Conservation (phyloP, 179 eudicot species). For the Drosera spatulata region DNA sequence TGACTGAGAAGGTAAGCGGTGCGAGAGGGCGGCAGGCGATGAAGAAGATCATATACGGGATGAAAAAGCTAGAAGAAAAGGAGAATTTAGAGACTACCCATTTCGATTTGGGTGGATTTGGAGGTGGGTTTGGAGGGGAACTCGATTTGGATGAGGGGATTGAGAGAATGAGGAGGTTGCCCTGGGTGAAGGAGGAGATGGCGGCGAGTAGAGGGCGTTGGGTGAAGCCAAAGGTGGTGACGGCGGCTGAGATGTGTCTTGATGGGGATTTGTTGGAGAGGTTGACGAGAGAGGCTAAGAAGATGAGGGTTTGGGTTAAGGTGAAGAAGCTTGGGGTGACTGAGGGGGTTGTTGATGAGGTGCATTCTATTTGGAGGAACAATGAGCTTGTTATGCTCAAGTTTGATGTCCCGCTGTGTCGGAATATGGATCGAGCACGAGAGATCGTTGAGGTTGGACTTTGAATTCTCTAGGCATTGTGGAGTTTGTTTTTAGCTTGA, state of each 20-base stretch:
- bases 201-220: conserved; percentile 35
- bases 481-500: no score
- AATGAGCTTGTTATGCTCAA: conserved; percentile 81
- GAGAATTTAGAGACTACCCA: conserved; percentile 17
- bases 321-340: conserved; percentile 83
- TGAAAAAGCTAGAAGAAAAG: conserved; percentile 39
- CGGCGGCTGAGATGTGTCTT: conserved; percentile 55
- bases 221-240: conserved; percentile 53
- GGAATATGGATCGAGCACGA: conserved; percentile 82
- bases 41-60: conserved; percentile 37
- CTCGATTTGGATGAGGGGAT: conserved; percentile 14
- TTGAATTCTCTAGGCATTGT: not conserved
- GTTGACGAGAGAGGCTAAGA: conserved; percentile 56
- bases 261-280: conserved; percentile 56
- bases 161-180: conserved; percentile 32
- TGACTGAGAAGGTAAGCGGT: conserved; percentile 68
- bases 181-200: conserved; percentile 62
- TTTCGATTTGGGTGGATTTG: conserved; percentile 19
- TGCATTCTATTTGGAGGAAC: conserved; percentile 53
- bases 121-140: conserved; percentile 30
- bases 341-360: conserved; percentile 59
- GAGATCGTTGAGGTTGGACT: conserved; percentile 84
- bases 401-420: conserved; percentile 72
- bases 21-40: conserved; percentile 64
- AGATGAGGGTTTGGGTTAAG: conserved; percentile 77